These are phyloP conservation scores for Tubosaeta sp. DNA, from an alignment of 768 basidiomycete genomes.

Conservation along the genomic window DNA sequence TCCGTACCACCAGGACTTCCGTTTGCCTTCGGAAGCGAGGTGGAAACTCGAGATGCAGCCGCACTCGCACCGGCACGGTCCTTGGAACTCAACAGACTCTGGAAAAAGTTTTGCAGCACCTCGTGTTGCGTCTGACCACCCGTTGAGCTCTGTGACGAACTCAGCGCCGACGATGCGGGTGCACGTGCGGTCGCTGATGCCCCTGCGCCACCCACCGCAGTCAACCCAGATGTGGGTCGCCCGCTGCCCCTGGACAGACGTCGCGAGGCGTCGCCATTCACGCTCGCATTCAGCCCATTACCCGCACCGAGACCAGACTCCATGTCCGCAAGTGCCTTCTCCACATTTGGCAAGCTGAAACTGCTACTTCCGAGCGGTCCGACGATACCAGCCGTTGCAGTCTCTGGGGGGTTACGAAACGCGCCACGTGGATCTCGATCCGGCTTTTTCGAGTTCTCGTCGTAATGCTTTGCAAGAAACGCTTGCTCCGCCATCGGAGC, in stretches of 20 bases:
- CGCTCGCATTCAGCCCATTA: conserved; percentile 32
- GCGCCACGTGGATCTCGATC: conserved; percentile 86
- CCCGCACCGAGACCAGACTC: conserved; percentile 50
- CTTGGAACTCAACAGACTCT: conserved; percentile 70
- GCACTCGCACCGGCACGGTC: conserved; percentile 44
- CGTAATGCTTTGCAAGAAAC: conserved; percentile 89
- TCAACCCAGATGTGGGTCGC: conserved; percentile 35
- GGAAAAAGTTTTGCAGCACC: conserved; percentile 85
- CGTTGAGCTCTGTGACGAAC: conserved; percentile 39
- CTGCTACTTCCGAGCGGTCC: conserved; percentile 89
- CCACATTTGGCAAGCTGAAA: conserved; percentile 83
- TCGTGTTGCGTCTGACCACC: conserved; percentile 73
- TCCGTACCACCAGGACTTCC: conserved; percentile 29
- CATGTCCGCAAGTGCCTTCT: conserved; percentile 85
- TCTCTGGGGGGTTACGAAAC: conserved; percentile 75
- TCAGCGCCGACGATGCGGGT: conserved; percentile 38
- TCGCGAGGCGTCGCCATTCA: conserved; percentile 33
- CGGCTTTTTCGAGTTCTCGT: conserved; percentile 85
- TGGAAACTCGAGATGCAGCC: conserved; percentile 22
- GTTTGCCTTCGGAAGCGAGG: conserved; percentile 29
- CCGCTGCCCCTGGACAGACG: conserved; percentile 29
- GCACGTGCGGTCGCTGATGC: conserved; percentile 30
- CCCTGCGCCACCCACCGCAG: conserved; percentile 35
- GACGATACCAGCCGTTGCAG: conserved; percentile 67
- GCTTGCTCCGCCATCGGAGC: conserved; percentile 83